These are phyloP conservation scores for Kitagawia praeruptora DNA, from an alignment of 129 eudicot genomes.

Conservation along the genomic window DNA sequence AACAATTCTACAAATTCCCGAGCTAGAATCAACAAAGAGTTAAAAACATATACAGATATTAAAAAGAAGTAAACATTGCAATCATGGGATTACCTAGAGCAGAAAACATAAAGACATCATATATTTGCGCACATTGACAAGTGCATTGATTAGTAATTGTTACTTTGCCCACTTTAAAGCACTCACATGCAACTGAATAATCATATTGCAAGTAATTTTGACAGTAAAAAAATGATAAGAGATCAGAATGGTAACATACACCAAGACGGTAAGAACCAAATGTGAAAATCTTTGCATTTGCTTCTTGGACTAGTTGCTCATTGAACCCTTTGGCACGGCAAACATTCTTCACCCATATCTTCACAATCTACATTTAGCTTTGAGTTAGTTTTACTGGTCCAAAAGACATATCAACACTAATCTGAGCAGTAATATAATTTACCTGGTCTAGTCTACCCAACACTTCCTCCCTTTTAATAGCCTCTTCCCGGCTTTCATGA, in stretches of 20 bases:
- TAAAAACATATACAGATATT: too few species aligned
- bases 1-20: not conserved
- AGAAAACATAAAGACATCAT: not conserved
- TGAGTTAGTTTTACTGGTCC: not conserved
- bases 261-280: conserved; percentile 96
- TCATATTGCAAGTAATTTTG: not conserved
- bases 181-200: not conserved
- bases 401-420: not conserved
- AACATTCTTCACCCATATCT: conserved; percentile 77
- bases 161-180: not conserved
- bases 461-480: conserved; percentile 90
- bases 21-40: not conserved
- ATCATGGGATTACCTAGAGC: not conserved
- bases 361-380: conserved; percentile 51
- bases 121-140: not conserved
- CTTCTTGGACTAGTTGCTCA: conserved; percentile 79
- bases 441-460: conserved; percentile 94
- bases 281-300: conserved; percentile 96
- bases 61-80: not conserved
- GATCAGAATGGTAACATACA: conserved; percentile 28
- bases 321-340: conserved; percentile 69
- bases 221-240: not conserved
- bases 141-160: not conserved
- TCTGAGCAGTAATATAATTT: not conserved
- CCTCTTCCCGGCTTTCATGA: conserved; percentile 81